These are phyloP conservation scores for Pelargonium nanum DNA, from an alignment of 345 rosid species.

Conservation along the genomic window DNA sequence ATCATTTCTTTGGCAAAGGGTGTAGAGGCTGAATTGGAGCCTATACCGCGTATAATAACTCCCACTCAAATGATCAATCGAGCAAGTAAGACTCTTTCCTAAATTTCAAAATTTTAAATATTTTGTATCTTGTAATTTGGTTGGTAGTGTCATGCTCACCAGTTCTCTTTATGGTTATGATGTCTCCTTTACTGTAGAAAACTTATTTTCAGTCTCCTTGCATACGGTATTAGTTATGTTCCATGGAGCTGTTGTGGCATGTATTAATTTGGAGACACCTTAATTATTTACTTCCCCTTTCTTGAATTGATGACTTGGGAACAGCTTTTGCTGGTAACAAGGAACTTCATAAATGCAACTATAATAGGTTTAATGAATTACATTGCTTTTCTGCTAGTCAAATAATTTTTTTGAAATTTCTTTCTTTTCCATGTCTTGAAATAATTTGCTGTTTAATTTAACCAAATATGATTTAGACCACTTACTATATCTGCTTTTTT, in stretches of 20 bases:
- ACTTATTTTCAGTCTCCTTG: too few species aligned
- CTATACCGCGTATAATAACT: conserved; percentile 76
- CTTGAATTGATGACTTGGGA: neutral
- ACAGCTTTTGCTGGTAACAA: neutral
- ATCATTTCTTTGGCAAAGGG: conserved; percentile 89
- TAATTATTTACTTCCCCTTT: neutral
- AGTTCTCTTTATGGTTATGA: neutral
- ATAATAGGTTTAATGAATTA: neutral
- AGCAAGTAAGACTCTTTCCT: conserved; percentile 55
- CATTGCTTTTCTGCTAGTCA: neutral
- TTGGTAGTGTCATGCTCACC: neutral
- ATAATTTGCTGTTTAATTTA: neutral
- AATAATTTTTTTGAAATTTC: neutral
- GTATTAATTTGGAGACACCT: neutral
- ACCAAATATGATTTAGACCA: neutral
- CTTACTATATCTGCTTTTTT: neutral
- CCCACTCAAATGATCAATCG: conserved; percentile 87
- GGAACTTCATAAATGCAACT: neutral
- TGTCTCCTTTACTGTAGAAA: neutral
- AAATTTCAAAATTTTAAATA: conserved; percentile 6
- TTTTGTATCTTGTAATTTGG: conserved; percentile 1
- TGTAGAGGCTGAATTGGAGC: conserved; percentile 71
- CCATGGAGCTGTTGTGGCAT: neutral
- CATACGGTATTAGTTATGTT: too few species aligned
- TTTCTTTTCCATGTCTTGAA: neutral